These are phyloP conservation scores for Penicillium steckii DNA, from an alignment of 495 filamentous ascomycete genomes.

Conservation along the genomic window DNA sequence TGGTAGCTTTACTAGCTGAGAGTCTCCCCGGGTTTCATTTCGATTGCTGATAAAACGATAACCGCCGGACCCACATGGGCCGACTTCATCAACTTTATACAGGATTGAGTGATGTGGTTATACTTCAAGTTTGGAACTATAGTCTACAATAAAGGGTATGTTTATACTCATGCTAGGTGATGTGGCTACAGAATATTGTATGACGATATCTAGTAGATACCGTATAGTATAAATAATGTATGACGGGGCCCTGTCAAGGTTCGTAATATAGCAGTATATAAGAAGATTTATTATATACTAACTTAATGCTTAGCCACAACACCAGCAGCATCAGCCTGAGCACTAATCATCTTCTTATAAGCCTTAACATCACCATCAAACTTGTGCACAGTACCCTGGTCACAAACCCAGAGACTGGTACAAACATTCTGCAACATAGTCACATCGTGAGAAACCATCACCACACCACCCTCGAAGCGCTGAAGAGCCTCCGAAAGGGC, in stretches of 20 bases:
- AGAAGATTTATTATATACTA: background rate
- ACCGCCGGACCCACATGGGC: background rate
- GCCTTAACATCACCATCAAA: constrained; percentile 94
- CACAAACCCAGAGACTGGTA: constrained; percentile 93
- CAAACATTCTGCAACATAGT: constrained; percentile 98
- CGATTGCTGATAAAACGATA: background rate
- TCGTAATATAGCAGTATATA: background rate
- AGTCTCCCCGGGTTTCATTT: background rate
- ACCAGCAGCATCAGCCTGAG: constrained; percentile 83
- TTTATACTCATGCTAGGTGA: no score
- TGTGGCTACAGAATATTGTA: no score
- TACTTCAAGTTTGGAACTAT: no score
- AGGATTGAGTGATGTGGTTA: no score
- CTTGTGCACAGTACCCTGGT: constrained; percentile 91
- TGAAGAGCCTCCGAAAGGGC: constrained; percentile 79
- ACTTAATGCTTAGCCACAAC: constrained; percentile 56
- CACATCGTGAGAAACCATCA: constrained; percentile 99
- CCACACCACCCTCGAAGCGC: constrained; percentile 87
- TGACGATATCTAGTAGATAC: no score
- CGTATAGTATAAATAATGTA: no score
- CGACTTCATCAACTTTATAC: no score
- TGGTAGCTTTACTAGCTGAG: no score
- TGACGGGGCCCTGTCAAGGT: background rate
- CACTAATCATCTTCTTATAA: constrained; percentile 94
- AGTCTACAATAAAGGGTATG: no score